Conservation (phyloP, 495 filamentous ascomycete genomes). For the Aspergillus nidulans region DNA sequence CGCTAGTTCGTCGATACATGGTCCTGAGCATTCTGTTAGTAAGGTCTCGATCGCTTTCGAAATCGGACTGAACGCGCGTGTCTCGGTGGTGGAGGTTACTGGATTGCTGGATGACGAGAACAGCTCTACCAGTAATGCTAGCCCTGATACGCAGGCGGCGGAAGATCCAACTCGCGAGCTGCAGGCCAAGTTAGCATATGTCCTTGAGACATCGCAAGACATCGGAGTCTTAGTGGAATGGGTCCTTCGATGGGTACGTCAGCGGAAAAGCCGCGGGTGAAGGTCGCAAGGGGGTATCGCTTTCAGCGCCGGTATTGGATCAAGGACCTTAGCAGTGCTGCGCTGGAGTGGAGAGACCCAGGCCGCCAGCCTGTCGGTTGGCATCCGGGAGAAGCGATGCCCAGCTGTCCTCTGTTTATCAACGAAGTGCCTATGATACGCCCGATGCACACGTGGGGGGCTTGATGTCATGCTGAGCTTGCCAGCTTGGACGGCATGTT, state of each 20-base stretch:
- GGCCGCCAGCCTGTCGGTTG: conserved; percentile 11
- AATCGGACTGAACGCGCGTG: conserved; percentile 57
- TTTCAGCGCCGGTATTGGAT: conserved; percentile 5
- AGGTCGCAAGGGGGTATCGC: not conserved
- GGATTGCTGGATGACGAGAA: conserved; percentile 25
- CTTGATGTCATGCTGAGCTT: not conserved
- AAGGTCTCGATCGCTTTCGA: conserved; percentile 47
- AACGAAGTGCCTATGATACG: conserved; percentile 2
- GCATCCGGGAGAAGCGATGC: not conserved
- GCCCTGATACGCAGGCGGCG: conserved; percentile 21
- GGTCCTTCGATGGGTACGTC: conserved; percentile 25
- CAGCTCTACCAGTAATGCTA: conserved; percentile 8
- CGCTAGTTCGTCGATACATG: not conserved
- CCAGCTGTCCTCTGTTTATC: not conserved
- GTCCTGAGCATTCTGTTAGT: conserved; percentile 1
- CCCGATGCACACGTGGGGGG: conserved; percentile 1
- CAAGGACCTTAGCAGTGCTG: conserved; percentile 11
- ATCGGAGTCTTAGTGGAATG: conserved; percentile 58
- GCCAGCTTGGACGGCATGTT: not conserved
- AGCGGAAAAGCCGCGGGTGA: conserved; percentile 21
- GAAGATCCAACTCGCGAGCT: conserved; percentile 29
- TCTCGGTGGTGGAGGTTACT: conserved; percentile 41
- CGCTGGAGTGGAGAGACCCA: conserved; percentile 18
- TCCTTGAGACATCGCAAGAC: conserved; percentile 47
- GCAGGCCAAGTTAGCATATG: conserved; percentile 34